phyloP scores from a whole-genome alignment of 495 filamentous ascomycete genomes.

The Cryomyces minteri region DNA sequence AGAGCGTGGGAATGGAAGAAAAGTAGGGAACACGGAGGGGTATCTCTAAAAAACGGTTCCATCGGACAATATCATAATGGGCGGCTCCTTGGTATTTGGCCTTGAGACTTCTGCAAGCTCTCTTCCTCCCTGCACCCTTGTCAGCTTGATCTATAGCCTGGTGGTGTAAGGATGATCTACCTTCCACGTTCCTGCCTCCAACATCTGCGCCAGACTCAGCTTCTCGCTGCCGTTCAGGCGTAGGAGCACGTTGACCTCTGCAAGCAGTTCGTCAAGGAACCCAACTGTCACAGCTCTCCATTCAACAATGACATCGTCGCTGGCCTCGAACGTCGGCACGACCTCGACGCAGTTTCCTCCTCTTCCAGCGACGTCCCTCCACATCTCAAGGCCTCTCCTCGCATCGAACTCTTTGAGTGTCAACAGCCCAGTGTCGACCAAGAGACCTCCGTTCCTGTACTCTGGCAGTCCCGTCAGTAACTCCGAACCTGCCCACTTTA shows the following conservation, averaged over 20 bases:
- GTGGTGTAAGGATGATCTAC: conserved; percentile 24
- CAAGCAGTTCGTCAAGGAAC: conserved; percentile 58
- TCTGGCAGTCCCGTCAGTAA: conserved; percentile 73
- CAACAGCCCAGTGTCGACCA: conserved; percentile 67
- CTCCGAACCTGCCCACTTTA: conserved; percentile 60
- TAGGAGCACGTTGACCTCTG: conserved; percentile 50
- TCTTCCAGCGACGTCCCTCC: conserved; percentile 52
- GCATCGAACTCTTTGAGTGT: conserved; percentile 48
- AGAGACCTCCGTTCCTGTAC: conserved; percentile 72
- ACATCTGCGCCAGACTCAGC: conserved; percentile 55
- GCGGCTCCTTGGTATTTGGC: conserved; percentile 91
- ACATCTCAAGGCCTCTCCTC: conserved; percentile 50
- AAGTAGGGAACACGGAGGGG: not conserved
- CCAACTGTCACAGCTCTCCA: conserved; percentile 74
- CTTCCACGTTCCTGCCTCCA: conserved; percentile 94
- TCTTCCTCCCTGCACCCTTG: conserved; percentile 55
- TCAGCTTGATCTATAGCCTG: not conserved
- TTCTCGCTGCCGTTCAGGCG: conserved; percentile 33
- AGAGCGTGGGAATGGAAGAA: no score
- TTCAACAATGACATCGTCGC: conserved; percentile 74
- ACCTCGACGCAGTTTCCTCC: conserved; percentile 56
- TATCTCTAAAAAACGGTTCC: conserved; percentile 75
- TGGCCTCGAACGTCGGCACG: conserved; percentile 59
- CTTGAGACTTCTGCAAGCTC: conserved; percentile 91
- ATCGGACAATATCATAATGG: conserved; percentile 90